Evolutionary conservation across 202 grass and related monocot species (phyloP).

Genomic region (Panicum virgatum): DNA sequence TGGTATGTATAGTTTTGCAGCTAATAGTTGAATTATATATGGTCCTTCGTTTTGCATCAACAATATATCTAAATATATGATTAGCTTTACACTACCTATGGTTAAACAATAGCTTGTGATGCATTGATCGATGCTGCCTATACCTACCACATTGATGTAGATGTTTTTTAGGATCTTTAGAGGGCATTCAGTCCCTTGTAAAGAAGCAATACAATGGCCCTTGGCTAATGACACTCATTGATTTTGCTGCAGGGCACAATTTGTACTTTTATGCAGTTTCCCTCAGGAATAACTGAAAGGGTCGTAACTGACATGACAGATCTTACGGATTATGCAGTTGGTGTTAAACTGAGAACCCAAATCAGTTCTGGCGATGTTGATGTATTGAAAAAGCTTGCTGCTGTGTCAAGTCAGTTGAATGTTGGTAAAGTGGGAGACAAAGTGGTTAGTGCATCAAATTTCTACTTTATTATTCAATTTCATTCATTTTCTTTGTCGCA

Average conservation of each 20-base stretch:
- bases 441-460: constrained; percentile 34
- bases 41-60: not conserved
- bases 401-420: constrained; percentile 54
- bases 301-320: constrained; percentile 19
- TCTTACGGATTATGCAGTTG: constrained; percentile 35
- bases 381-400: constrained; percentile 71
- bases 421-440: constrained; percentile 47
- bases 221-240: not conserved
- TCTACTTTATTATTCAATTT: constrained; percentile 28
- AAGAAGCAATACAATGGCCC: not conserved
- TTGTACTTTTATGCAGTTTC: constrained; percentile 76
- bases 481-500: not conserved
- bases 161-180: not conserved
- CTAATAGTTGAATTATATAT: constrained; percentile 9
- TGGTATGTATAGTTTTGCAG: constrained; percentile 56
- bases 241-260: constrained; percentile 62
- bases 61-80: not conserved
- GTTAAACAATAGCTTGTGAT: constrained; percentile 8
- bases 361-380: constrained; percentile 25
- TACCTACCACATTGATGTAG: not conserved
- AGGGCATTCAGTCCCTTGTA: not conserved
- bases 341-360: constrained; percentile 35
- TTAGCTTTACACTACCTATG: not conserved
- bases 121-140: not conserved
- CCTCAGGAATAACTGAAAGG: constrained; percentile 41